Base-by-base conservation (phyloP, 345 rosid species). In the Limnanthes douglasii region DNA sequence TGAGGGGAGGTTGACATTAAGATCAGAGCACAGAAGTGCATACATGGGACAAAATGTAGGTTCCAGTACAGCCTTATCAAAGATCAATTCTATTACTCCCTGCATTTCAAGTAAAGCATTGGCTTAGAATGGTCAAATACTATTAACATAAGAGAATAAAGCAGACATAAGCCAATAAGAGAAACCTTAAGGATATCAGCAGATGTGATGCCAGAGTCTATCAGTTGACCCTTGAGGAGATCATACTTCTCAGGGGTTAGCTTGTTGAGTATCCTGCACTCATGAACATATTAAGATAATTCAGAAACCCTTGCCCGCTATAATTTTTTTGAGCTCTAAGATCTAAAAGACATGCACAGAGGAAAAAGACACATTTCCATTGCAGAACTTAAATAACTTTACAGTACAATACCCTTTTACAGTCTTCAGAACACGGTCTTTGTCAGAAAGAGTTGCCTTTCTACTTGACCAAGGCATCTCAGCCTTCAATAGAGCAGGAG, bases 1-100 rank as follows among this genome's bases (percentile, higher is more conserved):
- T n/a, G 69, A 56, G 12, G 81, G 95, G 13, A 90, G 84, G 63
- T 72, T 79, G 14, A 60, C 69, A 32, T 68, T 72, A 35, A 90
- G 84, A 47, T 90, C 92, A 42, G 53, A 80, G 30, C 98, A 84
- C 50, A 90, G 53, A 60, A 58, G 82, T 4, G 98, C 86, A 57
- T 74, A 83, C 95, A 88, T 83, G 34, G 75, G 84, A 49, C 98
- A 88, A 48, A 88, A 84, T 14, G 92, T 83, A 44, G 92, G 98
- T 46, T 88, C 95, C 37, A 83, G 59, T 13, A 88, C 86, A 43
- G 98, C 94, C 66, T 90, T 84, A 18, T 90, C 95, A 48, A 84
- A 84, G 48, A 90, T 77, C 31, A 79, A 71, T 38, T 75, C 71
- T 28, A 90, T 72, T 53, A 90, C 98, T 18, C 51, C 95, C 98